phyloP scores from a whole-genome alignment of 345 rosid species.

The Erodium maritimum region DNA sequence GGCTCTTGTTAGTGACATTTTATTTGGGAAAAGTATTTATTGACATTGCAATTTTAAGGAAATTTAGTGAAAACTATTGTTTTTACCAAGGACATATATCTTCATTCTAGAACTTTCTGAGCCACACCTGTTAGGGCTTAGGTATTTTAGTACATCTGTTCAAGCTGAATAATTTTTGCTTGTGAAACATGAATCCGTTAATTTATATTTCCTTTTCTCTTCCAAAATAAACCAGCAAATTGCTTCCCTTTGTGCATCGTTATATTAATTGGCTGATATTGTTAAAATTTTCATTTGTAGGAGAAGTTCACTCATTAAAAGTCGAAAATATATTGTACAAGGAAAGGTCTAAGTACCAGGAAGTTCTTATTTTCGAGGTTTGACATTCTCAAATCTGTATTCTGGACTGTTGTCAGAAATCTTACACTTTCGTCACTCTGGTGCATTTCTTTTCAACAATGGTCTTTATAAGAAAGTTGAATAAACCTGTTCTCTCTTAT shows the following conservation, averaged over 20 bases:
- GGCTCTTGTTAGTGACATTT: neutral
- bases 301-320: slow-evolving; percentile 89
- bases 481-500: neutral
- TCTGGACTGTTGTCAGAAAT: slow-evolving; percentile 2
- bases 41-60: neutral
- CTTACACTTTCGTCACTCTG: neutral
- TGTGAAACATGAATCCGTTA: neutral
- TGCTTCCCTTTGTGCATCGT: neutral
- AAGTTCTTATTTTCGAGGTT: slow-evolving; percentile 89
- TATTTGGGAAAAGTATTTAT: neutral
- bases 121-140: neutral
- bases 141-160: neutral
- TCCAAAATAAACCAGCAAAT: neutral
- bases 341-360: slow-evolving; percentile 82
- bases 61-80: neutral
- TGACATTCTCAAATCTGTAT: slow-evolving; percentile 4
- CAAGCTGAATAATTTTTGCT: neutral
- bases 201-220: neutral
- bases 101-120: neutral
- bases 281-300: slow-evolving; percentile 24
- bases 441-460: neutral
- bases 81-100: neutral
- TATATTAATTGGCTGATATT: neutral
- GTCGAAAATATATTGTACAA: slow-evolving; percentile 59
- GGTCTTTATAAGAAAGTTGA: neutral